Conservation (phyloP, 768 basidiomycete species). For the Coprinopsis cinerea region DNA sequence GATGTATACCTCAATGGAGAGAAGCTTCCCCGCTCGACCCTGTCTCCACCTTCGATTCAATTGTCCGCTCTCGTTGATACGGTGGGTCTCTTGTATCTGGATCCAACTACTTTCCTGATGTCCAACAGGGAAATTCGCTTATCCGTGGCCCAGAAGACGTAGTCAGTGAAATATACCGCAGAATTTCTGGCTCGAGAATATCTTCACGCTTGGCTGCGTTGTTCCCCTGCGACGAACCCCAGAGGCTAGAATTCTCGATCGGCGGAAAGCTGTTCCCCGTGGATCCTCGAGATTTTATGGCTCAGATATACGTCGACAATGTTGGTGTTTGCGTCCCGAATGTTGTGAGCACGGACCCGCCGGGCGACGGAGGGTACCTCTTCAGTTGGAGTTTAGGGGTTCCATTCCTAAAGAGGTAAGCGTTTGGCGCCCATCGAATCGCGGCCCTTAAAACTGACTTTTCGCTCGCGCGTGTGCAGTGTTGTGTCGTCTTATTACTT, state of each 20-base stretch:
- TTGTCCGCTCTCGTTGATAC: conserved; percentile 71
- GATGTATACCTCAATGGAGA: conserved; percentile 67
- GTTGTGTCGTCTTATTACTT: conserved; percentile 65
- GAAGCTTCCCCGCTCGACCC: conserved; percentile 49
- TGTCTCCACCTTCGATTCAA: conserved; percentile 41
- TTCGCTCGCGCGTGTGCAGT: conserved; percentile 34
- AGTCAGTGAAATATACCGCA: conserved; percentile 37
- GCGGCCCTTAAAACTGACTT: conserved; percentile 1
- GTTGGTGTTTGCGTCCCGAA: conserved; percentile 46
- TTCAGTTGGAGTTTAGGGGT: conserved; percentile 77
- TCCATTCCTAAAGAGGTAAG: conserved; percentile 72
- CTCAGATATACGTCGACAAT: conserved; percentile 32
- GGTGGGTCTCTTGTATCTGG: conserved; percentile 29
- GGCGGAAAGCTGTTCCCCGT: conserved; percentile 65
- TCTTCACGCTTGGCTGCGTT: neutral
- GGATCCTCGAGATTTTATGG: conserved; percentile 68
- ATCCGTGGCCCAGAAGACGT: conserved; percentile 71
- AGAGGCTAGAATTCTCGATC: conserved; percentile 62
- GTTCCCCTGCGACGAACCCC: conserved; percentile 56
- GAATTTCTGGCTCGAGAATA: conserved; percentile 17
- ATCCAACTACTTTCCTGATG: neutral
- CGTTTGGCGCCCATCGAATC: neutral
- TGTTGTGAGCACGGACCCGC: conserved; percentile 59
- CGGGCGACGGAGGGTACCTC: conserved; percentile 48
- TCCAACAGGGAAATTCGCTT: conserved; percentile 62